Percentiles rank a stretch among this genome's conserved stretches.
Conservation (phyloP, 495 filamentous ascomycete species). For the Neurospora pannonica region DNA sequence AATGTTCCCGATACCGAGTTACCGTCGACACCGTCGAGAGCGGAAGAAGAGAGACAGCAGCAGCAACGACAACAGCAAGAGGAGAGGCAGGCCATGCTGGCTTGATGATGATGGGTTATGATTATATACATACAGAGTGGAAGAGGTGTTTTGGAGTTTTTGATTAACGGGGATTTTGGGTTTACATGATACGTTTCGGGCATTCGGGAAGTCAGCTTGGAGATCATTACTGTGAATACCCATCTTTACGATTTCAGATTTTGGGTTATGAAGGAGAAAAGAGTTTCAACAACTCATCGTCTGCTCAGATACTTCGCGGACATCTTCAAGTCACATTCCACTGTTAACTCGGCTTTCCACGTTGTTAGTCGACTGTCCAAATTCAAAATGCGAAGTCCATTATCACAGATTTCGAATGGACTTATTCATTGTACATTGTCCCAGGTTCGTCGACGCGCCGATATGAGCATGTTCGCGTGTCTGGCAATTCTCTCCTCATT, state of each 20-base stretch:
- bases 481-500: not conserved
- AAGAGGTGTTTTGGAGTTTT: not conserved
- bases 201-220: not conserved
- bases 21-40: constrained; percentile 19
- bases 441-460: not conserved
- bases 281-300: not conserved
- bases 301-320: not conserved
- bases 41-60: constrained; percentile 17
- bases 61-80: constrained; percentile 13
- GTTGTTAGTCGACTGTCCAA: not conserved
- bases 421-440: not conserved
- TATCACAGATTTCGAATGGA: not conserved
- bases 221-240: not conserved
- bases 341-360: not conserved
- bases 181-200: not conserved
- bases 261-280: not conserved
- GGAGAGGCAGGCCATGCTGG: constrained; percentile 38
- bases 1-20: constrained; percentile 45
- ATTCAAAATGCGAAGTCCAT: not conserved
- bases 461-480: not conserved
- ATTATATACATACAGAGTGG: not conserved
- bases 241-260: not conserved
- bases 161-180: not conserved
- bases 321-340: not conserved
- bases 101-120: constrained; percentile 15